A percentile compares a stretch with the other conserved stretches of the same genome.
These are phyloP conservation scores for Saprolegnia diclina DNA, from an alignment of 352 stramenopile species.

Conservation along the genomic window DNA sequence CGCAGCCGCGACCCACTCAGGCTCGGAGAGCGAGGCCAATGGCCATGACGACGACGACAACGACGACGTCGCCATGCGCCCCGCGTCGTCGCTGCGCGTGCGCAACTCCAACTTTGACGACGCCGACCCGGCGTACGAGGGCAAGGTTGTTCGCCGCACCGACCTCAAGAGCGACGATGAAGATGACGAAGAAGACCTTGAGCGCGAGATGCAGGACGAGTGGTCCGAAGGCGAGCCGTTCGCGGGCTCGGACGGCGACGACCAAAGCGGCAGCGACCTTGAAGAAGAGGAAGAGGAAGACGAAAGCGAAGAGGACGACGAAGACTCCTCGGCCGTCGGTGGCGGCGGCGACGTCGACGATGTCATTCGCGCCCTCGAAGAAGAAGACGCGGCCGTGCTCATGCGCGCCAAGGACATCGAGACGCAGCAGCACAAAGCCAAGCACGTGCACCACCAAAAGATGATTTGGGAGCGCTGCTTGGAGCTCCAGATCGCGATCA, in stretches of 20 bases:
- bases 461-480: slow-evolving; percentile 78
- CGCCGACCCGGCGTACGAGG: slow-evolving; percentile 47
- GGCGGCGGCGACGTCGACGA: slow-evolving; percentile 42
- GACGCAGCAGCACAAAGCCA: slow-evolving; percentile 69
- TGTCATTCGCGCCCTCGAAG: slow-evolving; percentile 70
- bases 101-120: slow-evolving; percentile 61
- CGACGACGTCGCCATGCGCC: slow-evolving; percentile 36
- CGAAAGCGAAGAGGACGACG: slow-evolving; percentile 35
- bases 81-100: slow-evolving; percentile 60
- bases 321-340: slow-evolving; percentile 22
- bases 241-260: slow-evolving; percentile 51
- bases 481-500: slow-evolving; percentile 82
- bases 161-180: slow-evolving; percentile 38
- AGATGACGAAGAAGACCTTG: slow-evolving; percentile 63
- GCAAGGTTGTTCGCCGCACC: slow-evolving; percentile 70
- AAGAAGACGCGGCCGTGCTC: slow-evolving; percentile 71
- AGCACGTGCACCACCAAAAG: slow-evolving; percentile 78
- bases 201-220: slow-evolving; percentile 28
- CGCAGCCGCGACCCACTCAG: neutral
- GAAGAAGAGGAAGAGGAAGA: slow-evolving; percentile 32
- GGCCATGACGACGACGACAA: slow-evolving; percentile 23
- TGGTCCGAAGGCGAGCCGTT: slow-evolving; percentile 84
- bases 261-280: slow-evolving; percentile 27
- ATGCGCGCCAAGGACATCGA: slow-evolving; percentile 59
- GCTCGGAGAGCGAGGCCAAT: slow-evolving; percentile 27